Conservation (phyloP, 2,329 filamentous ascomycete genomes). For the Penicillium freii region DNA sequence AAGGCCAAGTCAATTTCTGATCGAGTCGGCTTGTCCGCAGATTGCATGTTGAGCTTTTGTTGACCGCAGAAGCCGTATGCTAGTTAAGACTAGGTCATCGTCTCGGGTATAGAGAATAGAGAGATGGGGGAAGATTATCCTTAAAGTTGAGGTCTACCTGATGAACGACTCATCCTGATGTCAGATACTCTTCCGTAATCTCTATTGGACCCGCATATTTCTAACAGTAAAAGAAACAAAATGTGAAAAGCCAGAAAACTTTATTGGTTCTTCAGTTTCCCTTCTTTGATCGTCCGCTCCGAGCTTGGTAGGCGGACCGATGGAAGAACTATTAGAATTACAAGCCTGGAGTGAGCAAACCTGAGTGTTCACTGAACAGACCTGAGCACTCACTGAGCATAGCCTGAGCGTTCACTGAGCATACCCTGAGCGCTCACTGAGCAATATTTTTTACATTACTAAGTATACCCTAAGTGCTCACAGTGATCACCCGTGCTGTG, state of each 20-base stretch:
- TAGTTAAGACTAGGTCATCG: background rate
- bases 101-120: background rate
- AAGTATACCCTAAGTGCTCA: no score
- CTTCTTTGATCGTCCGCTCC: no score
- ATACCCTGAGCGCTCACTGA: no score
- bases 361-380: background rate
- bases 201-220: background rate
- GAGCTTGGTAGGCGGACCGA: no score
- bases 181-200: background rate
- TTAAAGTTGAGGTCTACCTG: background rate
- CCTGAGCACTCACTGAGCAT: no score
- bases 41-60: background rate
- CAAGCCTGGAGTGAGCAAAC: no score
- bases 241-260: no score
- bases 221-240: background rate
- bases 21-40: background rate
- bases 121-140: background rate
- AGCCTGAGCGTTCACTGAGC: no score
- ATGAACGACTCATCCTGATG: slow-evolving; percentile 2
- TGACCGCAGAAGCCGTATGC: background rate
- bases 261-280: no score
- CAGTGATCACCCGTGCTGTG: no score
- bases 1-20: background rate
- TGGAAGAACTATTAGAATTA: no score
- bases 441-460: no score